Conservation (phyloP, 2,329 filamentous ascomycete genomes). For the Didymella lethalis region DNA sequence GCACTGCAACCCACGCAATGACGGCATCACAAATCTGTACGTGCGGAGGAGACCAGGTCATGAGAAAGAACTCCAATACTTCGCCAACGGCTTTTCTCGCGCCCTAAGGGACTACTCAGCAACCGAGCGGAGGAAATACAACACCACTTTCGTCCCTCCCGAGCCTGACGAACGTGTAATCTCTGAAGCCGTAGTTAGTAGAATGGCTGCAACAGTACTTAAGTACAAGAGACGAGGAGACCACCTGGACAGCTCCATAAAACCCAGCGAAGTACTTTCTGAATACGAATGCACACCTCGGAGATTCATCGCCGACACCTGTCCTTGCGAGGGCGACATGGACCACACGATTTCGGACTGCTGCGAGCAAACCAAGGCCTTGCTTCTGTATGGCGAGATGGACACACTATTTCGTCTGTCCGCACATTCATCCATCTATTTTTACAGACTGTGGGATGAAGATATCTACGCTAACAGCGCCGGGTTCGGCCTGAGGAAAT, state of each 20-base stretch:
- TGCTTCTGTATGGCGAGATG: conserved; percentile 4
- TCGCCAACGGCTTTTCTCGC: neutral
- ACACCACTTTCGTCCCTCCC: neutral
- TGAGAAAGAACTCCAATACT: conserved; percentile 2
- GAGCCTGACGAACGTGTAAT: neutral
- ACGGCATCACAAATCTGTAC: conserved; percentile 8
- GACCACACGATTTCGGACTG: neutral
- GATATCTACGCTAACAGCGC: neutral
- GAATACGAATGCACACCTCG: conserved; percentile 1
- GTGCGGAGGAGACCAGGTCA: neutral
- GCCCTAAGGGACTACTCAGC: neutral
- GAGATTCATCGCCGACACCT: neutral
- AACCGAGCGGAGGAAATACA: conserved; percentile 4
- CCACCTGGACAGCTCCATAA: fast-evolving
- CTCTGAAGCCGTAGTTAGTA: neutral
- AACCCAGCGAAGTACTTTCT: neutral
- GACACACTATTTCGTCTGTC: neutral
- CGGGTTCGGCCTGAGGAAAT: neutral
- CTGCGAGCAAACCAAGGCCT: conserved; percentile 2
- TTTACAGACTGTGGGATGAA: conserved; percentile 1
- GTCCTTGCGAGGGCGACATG: conserved; percentile 1
- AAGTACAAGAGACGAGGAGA: neutral
- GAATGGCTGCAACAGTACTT: neutral
- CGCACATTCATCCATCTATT: neutral
- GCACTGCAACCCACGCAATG: conserved; percentile 5